phyloP scores from a whole-genome alignment of 169 alveolate genomes.

The Plasmodium falciparum region DNA sequence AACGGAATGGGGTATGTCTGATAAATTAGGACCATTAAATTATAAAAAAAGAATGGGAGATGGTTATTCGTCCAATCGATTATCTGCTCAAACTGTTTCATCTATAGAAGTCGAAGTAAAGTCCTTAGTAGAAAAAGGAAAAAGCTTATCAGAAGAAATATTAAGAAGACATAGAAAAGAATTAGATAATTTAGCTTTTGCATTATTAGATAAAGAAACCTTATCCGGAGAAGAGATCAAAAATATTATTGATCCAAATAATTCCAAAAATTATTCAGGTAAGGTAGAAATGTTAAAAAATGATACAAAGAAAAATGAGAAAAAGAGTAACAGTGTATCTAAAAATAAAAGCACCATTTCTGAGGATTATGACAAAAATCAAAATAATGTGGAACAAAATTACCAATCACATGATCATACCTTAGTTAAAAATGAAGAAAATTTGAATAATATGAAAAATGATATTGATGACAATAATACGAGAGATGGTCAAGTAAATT shows the following conservation, averaged over 20 bases:
- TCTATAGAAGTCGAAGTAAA: constrained; percentile 85
- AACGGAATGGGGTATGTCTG: constrained; percentile 94
- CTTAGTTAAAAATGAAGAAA: not conserved
- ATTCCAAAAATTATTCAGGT: constrained; percentile 51
- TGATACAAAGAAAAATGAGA: not conserved
- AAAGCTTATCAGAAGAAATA: constrained; percentile 87
- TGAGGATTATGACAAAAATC: constrained; percentile 1
- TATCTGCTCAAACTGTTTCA: constrained; percentile 83
- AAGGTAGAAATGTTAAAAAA: constrained; percentile 13
- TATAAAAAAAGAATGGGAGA: constrained; percentile 81
- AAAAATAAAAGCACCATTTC: constrained; percentile 1
- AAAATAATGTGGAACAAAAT: not conserved
- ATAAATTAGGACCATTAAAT: constrained; percentile 88
- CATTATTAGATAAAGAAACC: constrained; percentile 88
- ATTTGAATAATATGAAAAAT: not conserved
- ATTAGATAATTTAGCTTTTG: constrained; percentile 84
- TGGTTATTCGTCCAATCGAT: constrained; percentile 77
- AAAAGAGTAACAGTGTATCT: not conserved
- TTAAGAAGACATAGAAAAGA: constrained; percentile 85
- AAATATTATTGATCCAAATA: constrained; percentile 75
- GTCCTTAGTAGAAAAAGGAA: constrained; percentile 85
- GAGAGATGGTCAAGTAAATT: not conserved
- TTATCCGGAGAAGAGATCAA: constrained; percentile 89
- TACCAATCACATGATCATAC: not conserved
- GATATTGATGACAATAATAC: not conserved